Base-by-base conservation (phyloP, 2,329 filamentous ascomycete genomes). In the Colletotrichum liaoningense region DNA sequence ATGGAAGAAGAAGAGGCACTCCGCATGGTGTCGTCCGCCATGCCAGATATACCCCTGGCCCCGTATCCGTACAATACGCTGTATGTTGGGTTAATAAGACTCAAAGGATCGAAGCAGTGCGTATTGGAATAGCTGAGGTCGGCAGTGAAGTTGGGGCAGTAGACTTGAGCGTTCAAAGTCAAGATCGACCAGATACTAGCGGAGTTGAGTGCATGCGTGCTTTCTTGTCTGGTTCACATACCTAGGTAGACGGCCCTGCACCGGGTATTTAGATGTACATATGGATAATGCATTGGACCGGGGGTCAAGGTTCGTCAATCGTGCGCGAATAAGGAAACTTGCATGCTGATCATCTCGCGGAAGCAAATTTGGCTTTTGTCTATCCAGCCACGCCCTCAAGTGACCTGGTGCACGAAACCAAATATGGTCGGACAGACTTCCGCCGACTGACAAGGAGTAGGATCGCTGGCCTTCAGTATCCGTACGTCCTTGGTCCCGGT, bases 401-500 rank as follows among this genome's bases (percentile, higher is more conserved):
- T 49, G 7, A 24, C 24, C n/a, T 65, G 35, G 67, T 16, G 58
- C 67, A 35, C 26, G 55, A 55, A 33, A 54, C 49, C 26, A 52
- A 55, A 64, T 22, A 49, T 35, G n/a, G 46, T 73, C 42, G 55
- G 42, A 56, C 66, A 69, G 42, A 49, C 66, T 69, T 33, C 55
- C 19, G 55, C 57, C 46, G 55, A 60, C 57, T 56, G 55, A 60
- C 59, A 69, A 54, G 55, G 69, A 26, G 59, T 19, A 60, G 54
- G 59, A 69, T 69, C 58, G 64, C 30, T 58, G 46, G 58, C 28
- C 59, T 38, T 19, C 54, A 49, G 11, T 35, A 35, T 12, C 33
- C 33, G 11, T 35, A 35, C 11, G 11, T 16, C 24, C 38, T 35
- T 56, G 46, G 16, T 28, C 55, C 60, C 62, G 55, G 57, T 67